A percentile compares a stretch with the other conserved stretches of the same genome.
Evolutionary conservation across 1,284 basidiomycete species (phyloP).

Genomic region (Pyrrhoderma lamaoense): DNA sequence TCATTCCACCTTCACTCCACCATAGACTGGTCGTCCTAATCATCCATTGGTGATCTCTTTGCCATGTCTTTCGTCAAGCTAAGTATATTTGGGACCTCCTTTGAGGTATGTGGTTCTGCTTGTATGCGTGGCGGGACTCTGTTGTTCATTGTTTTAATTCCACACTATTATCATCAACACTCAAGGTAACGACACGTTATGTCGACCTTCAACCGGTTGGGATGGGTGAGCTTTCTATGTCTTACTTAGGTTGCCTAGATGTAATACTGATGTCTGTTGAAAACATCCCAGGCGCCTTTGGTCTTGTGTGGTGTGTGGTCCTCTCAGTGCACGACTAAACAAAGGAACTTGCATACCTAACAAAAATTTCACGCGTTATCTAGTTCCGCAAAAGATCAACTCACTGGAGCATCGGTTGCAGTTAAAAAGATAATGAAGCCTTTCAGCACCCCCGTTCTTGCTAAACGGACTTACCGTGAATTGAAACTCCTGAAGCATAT

Average conservation of each 20-base stretch:
- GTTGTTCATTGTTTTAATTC: not conserved
- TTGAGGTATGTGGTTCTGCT: conserved; percentile 53
- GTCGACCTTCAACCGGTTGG: conserved; percentile 99
- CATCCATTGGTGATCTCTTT: not conserved
- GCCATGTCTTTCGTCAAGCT: conserved; percentile 95
- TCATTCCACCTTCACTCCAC: not conserved
- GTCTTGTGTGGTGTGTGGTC: conserved; percentile 81
- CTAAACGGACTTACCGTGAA: conserved; percentile 96
- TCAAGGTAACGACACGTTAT: conserved; percentile 94
- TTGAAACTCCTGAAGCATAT: conserved; percentile 98
- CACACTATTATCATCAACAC: conserved; percentile 22
- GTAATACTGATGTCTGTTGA: conserved; percentile 14
- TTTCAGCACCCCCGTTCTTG: conserved; percentile 95
- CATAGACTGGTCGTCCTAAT: not conserved
- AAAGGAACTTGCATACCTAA: not conserved
- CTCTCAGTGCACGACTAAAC: not conserved
- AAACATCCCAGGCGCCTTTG: conserved; percentile 82
- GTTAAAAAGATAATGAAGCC: conserved; percentile 99
- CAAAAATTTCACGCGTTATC: not conserved
- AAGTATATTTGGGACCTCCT: conserved; percentile 95
- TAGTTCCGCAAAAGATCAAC: conserved; percentile 96
- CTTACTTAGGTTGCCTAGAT: conserved; percentile 8
- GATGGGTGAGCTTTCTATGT: conserved; percentile 67
- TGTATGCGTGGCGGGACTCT: conserved; percentile 10
- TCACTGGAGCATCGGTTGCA: conserved; percentile 90